A percentile compares a stretch with the other conserved stretches of the same genome.
Conservation (phyloP, 2,329 filamentous ascomycete genomes). For the Pseudocercospora musae region DNA sequence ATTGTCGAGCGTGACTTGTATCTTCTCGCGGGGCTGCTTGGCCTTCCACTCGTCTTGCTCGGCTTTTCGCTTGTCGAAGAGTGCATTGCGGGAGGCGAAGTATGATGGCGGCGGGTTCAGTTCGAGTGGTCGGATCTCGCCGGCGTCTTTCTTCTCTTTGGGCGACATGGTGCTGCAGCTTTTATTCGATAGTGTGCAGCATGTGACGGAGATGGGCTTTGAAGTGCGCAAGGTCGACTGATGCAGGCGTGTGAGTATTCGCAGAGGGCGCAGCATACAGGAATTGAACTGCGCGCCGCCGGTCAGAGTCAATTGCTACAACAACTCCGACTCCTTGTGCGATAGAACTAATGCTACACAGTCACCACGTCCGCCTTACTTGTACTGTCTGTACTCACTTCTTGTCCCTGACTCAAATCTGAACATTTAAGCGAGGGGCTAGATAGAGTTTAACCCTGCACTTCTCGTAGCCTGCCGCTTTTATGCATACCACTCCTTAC, state of each 20-base stretch:
- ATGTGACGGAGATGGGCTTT: slow-evolving; percentile 6
- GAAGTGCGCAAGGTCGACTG: not conserved
- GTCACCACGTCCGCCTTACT: not conserved
- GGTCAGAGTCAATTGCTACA: not conserved
- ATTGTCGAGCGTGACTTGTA: slow-evolving; percentile 70
- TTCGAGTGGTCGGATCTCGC: slow-evolving; percentile 46
- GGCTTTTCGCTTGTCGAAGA: slow-evolving; percentile 87
- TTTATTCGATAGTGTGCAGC: slow-evolving; percentile 9
- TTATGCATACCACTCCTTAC: too few relatives aligned
- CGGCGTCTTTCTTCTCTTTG: slow-evolving; percentile 43
- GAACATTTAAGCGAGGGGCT: not conserved
- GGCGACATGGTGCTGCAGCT: slow-evolving; percentile 27
- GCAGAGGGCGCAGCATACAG: slow-evolving; percentile 8
- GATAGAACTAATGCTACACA: not conserved
- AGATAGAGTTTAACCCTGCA: not conserved
- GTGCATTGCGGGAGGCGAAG: slow-evolving; percentile 75
- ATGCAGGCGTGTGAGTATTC: slow-evolving; percentile 5
- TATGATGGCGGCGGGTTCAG: slow-evolving; percentile 63
- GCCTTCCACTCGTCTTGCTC: slow-evolving; percentile 74
- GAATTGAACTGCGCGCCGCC: not conserved
- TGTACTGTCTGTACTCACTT: too few relatives aligned
- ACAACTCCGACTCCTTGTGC: not conserved
- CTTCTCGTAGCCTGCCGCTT: too few relatives aligned
- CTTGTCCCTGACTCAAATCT: not conserved
- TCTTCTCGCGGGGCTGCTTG: slow-evolving; percentile 67